A percentile compares a stretch with the other conserved stretches of the same genome.
Evolutionary conservation across 768 basidiomycete genomes (phyloP).

Genomic region (Lactarius psammicola): DNA sequence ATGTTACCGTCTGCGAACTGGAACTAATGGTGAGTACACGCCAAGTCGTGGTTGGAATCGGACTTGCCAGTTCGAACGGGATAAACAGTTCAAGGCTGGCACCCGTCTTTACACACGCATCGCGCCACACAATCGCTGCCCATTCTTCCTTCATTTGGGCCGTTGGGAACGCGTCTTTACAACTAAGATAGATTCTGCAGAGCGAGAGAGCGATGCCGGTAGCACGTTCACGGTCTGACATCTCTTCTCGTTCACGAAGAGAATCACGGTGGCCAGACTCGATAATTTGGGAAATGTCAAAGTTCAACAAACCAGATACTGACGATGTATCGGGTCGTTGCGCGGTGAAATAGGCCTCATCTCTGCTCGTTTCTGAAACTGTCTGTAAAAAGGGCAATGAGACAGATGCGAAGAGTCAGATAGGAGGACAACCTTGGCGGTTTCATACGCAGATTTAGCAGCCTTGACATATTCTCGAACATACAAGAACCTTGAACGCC

Average conservation of each 20-base stretch:
- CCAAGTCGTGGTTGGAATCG: background rate
- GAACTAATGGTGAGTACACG: background rate
- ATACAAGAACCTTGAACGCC: background rate
- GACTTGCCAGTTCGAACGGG: background rate
- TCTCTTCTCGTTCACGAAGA: background rate
- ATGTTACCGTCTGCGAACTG: background rate
- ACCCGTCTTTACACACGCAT: background rate
- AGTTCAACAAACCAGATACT: background rate
- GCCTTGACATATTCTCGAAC: constrained; percentile 10
- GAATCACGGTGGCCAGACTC: background rate
- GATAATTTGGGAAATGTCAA: background rate
- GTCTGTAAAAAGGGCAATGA: background rate
- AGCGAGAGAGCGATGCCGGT: background rate
- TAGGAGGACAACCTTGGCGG: constrained; percentile 4
- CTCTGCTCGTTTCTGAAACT: constrained; percentile 1
- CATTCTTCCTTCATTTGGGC: background rate
- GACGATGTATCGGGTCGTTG: background rate
- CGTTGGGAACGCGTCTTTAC: constrained; percentile 16
- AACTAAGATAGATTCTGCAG: constrained; percentile 5
- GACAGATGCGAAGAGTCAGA: background rate
- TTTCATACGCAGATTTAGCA: background rate
- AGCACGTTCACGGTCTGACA: background rate
- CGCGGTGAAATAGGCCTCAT: background rate
- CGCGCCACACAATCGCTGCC: constrained; percentile 1
- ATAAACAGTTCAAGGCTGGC: background rate